phyloP scores from a whole-genome alignment of 2,329 filamentous ascomycete genomes.

The Sporothrix sp. region DNA sequence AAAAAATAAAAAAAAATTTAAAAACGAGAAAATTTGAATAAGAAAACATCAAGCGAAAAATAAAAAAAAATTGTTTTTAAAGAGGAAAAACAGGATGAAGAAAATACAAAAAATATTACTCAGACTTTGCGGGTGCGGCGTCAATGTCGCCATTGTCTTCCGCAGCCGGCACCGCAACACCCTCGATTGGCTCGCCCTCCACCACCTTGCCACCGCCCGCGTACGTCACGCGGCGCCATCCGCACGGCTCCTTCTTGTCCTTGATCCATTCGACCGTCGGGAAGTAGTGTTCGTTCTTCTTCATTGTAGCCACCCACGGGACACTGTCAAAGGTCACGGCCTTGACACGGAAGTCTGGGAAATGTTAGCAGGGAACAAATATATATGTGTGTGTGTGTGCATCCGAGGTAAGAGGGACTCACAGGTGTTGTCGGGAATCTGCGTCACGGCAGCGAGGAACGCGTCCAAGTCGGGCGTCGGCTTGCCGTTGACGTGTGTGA shows the following conservation, averaged over 20 bases:
- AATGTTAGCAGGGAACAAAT: background rate
- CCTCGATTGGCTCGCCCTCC: conserved; percentile 45
- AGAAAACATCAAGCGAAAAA: too few species aligned
- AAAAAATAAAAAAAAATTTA: background rate
- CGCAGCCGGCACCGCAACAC: conserved; percentile 30
- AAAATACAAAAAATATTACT: background rate
- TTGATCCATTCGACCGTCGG: conserved; percentile 62
- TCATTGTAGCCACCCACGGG: conserved; percentile 99
- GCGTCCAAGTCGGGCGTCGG: conserved; percentile 71
- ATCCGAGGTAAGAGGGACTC: conserved; percentile 26
- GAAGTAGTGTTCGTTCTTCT: conserved; percentile 98
- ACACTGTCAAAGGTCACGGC: conserved; percentile 99
- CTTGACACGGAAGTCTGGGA: conserved; percentile 79
- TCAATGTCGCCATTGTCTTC: conserved; percentile 31
- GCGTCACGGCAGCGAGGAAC: conserved; percentile 72
- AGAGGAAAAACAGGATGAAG: background rate
- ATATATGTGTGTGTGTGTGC: background rate
- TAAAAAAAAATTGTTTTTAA: background rate
- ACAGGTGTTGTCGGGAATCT: conserved; percentile 93
- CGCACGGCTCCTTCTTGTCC: conserved; percentile 46
- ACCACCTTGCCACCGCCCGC: conserved; percentile 44
- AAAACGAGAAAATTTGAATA: background rate
- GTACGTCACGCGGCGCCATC: conserved; percentile 55
- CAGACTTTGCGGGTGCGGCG: too few species aligned
- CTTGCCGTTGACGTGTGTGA: conserved; percentile 88